These are phyloP conservation scores for Eragrostis nindensis DNA, from an alignment of 176 grass and related monocot species.

Conservation along the genomic window DNA sequence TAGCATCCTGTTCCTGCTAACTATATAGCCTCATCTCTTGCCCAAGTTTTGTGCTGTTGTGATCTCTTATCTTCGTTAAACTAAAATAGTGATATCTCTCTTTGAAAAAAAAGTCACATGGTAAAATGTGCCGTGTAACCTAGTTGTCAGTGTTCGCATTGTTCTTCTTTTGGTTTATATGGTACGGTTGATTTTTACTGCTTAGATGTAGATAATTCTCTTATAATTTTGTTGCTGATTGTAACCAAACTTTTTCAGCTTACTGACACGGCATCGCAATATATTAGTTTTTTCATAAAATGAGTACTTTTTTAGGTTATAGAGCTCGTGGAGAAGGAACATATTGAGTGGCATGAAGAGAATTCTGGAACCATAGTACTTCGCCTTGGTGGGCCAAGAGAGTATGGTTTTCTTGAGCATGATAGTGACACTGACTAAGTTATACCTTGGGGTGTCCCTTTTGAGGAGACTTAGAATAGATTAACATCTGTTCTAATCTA, in stretches of 20 bases:
- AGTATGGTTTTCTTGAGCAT: constrained; percentile 66
- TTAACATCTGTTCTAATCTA: constrained; percentile 44
- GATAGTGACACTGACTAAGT: constrained; percentile 58
- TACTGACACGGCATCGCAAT: neutral
- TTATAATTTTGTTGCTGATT: neutral
- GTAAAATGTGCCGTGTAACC: neutral
- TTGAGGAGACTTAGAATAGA: constrained; percentile 41
- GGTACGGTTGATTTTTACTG: constrained; percentile 6
- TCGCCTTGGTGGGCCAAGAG: constrained; percentile 57
- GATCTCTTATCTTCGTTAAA: neutral
- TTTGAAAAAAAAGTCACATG: neutral
- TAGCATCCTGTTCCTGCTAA: neutral
- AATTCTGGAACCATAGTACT: constrained; percentile 79
- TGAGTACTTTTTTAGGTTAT: constrained; percentile 55
- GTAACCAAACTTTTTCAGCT: neutral
- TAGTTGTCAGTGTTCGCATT: neutral
- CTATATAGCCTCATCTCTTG: neutral
- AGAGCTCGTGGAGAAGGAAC: constrained; percentile 65
- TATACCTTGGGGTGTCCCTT: neutral
- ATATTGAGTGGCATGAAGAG: constrained; percentile 69
- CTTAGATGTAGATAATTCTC: neutral
- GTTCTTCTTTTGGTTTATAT: neutral
- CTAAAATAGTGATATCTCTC: neutral
- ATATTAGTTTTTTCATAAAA: constrained; percentile 7
- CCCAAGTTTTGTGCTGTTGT: neutral